phyloP scores from a whole-genome alignment of 176 grass and related monocot genomes.

The Ananas comosus region DNA sequence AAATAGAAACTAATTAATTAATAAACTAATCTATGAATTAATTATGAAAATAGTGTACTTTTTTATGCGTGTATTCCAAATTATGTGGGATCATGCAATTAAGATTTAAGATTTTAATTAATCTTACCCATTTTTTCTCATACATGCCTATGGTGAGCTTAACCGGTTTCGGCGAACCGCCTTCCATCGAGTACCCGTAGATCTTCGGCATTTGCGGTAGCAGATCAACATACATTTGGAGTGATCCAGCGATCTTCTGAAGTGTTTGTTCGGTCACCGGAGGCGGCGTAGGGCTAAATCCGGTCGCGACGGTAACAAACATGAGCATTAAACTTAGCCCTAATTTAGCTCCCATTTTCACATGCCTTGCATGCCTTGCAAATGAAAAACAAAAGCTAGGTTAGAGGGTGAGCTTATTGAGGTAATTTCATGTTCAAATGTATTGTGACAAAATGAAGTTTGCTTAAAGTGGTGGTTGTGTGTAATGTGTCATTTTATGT shows the following conservation, averaged over 20 bases:
- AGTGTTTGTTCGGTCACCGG: slow-evolving; percentile 34
- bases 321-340: not conserved
- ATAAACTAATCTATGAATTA: too few species aligned
- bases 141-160: slow-evolving; percentile 67
- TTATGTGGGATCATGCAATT: too few species aligned
- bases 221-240: slow-evolving; percentile 59
- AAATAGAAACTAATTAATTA: too few species aligned
- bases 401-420: too few species aligned
- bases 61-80: too few species aligned
- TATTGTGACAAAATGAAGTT: too few species aligned
- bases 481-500: too few species aligned
- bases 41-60: too few species aligned
- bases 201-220: slow-evolving; percentile 67
- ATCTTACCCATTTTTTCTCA: slow-evolving; percentile 58
- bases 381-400: too few species aligned
- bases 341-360: not conserved
- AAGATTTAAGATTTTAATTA: too few species aligned
- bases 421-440: too few species aligned
- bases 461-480: too few species aligned
- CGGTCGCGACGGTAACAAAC: not conserved
- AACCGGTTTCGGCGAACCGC: slow-evolving; percentile 22
- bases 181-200: slow-evolving; percentile 38
- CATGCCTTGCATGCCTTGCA: not conserved
- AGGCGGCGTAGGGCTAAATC: not conserved
- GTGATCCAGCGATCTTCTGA: slow-evolving; percentile 33